These are phyloP conservation scores for Sporothrix variecibatus DNA, from an alignment of 2,329 filamentous ascomycete genomes.

Conservation along the genomic window DNA sequence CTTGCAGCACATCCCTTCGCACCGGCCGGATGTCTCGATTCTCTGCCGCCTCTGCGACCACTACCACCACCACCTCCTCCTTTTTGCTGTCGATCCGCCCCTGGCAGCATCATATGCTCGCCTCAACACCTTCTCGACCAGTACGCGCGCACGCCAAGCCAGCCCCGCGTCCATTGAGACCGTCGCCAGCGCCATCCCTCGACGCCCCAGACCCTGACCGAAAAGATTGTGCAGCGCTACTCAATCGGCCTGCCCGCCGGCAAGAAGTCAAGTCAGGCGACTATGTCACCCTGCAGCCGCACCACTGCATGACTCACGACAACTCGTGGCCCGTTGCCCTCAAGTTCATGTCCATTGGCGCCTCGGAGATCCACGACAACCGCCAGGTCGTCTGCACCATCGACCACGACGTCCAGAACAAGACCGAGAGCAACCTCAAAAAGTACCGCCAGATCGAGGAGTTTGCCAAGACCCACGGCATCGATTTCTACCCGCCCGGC, in stretches of 20 bases:
- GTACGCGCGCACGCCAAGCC: neutral
- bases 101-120: slow-evolving; percentile 36
- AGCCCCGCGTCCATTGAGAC: slow-evolving; percentile 22
- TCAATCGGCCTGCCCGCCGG: slow-evolving; percentile 72
- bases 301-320: slow-evolving; percentile 81
- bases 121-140: slow-evolving; percentile 62
- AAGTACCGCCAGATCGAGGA: slow-evolving; percentile 82
- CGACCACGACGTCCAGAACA: slow-evolving; percentile 89
- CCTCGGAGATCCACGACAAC: slow-evolving; percentile 69
- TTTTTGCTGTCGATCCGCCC: neutral
- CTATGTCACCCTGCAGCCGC: slow-evolving; percentile 75
- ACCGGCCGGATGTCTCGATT: slow-evolving; percentile 1
- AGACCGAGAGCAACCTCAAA: slow-evolving; percentile 71
- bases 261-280: slow-evolving; percentile 79
- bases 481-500: slow-evolving; percentile 66
- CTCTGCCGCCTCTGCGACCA: neutral
- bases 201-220: slow-evolving; percentile 75
- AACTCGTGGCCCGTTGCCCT: slow-evolving; percentile 51
- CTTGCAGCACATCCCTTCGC: neutral
- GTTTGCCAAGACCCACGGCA: slow-evolving; percentile 76
- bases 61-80: neutral
- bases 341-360: slow-evolving; percentile 84
- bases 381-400: slow-evolving; percentile 79
- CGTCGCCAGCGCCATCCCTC: slow-evolving; percentile 24
- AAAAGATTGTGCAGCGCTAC: slow-evolving; percentile 88